Conservation (phyloP, 2,329 filamentous ascomycete species). For the Laburnicola sp. region DNA sequence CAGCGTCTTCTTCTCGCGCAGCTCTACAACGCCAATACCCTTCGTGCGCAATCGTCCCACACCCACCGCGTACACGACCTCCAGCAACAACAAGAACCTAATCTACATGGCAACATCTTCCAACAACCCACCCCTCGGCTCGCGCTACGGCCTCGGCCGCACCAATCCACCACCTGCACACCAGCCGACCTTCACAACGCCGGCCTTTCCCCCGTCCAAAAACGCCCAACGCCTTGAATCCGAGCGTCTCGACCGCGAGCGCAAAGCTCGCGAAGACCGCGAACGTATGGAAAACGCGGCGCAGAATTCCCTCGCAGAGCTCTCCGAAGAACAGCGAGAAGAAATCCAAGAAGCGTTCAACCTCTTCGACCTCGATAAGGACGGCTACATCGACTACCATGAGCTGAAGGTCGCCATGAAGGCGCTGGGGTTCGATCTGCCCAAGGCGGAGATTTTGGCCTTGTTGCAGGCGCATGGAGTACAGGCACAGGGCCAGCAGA, state of each 20-base stretch:
- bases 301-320: slow-evolving; percentile 54
- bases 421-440: slow-evolving; percentile 88
- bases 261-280: slow-evolving; percentile 43
- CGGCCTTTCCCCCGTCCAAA: slow-evolving; percentile 49
- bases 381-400: slow-evolving; percentile 93
- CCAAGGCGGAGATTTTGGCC: slow-evolving; percentile 80
- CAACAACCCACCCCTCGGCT: slow-evolving; percentile 56
- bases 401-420: slow-evolving; percentile 97
- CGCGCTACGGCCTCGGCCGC: slow-evolving; percentile 56
- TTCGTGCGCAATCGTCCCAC: background rate
- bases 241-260: slow-evolving; percentile 47
- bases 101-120: slow-evolving; percentile 56
- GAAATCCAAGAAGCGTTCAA: slow-evolving; percentile 97
- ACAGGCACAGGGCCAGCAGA: slow-evolving; percentile 9
- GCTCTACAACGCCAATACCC: background rate
- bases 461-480: slow-evolving; percentile 78
- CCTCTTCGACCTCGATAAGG: slow-evolving; percentile 95
- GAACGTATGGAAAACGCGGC: slow-evolving; percentile 50
- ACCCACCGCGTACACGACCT: background rate
- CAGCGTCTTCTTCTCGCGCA: slow-evolving; percentile 7
- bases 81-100: background rate
- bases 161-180: slow-evolving; percentile 13
- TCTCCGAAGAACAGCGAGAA: slow-evolving; percentile 87
- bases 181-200: slow-evolving; percentile 36
- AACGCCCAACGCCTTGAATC: slow-evolving; percentile 47